A percentile compares a stretch with the other conserved stretches of the same genome.
These are phyloP conservation scores for Nemophila menziesii DNA, from an alignment of 257 asterid species.

Conservation along the genomic window DNA sequence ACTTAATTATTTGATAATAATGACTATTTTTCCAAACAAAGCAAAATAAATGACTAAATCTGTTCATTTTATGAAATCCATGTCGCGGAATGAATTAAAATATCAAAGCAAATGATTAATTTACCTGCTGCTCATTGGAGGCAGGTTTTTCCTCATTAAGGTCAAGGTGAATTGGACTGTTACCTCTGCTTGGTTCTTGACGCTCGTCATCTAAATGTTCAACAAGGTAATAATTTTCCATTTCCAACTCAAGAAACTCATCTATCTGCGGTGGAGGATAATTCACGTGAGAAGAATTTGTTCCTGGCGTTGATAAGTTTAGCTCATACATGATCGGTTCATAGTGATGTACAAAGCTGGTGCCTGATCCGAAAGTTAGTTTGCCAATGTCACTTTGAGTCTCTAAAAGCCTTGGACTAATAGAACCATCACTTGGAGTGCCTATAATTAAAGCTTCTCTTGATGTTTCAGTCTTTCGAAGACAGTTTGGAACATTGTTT, in stretches of 20 bases:
- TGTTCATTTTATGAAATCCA: no score
- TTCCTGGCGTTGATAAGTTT: background rate
- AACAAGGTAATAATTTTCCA: constrained; percentile 2
- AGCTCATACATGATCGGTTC: background rate
- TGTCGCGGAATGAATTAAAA: no score
- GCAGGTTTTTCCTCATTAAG: background rate
- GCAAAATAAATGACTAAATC: no score
- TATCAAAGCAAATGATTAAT: background rate
- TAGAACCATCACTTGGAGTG: background rate
- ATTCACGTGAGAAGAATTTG: no score
- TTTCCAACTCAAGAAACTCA: constrained; percentile 4
- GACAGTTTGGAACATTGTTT: no score
- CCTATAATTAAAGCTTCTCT: no score
- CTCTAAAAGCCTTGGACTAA: no score
- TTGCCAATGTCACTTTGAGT: background rate
- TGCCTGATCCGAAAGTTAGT: background rate
- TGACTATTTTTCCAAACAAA: no score
- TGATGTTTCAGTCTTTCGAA: background rate
- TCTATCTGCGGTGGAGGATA: background rate
- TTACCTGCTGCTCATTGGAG: background rate
- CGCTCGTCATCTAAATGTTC: background rate
- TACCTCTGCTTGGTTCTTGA: background rate
- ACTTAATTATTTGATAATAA: no score
- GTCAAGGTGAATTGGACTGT: background rate
- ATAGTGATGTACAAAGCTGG: background rate